Conservation (phyloP, 495 filamentous ascomycete species). For the Cairneyella variabilis region DNA sequence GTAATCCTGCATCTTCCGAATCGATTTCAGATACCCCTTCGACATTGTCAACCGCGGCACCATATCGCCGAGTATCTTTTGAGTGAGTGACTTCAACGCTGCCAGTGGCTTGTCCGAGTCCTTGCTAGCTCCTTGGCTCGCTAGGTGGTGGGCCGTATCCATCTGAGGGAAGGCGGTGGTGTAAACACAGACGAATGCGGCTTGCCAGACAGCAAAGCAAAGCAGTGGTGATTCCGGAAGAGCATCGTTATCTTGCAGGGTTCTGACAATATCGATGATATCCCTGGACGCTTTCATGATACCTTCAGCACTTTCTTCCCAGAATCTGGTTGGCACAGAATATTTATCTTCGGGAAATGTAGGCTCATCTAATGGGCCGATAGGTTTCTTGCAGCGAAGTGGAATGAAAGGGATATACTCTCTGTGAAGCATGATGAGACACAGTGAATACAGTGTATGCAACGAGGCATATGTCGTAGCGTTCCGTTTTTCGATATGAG, state of each 20-base stretch:
- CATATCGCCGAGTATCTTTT: slow-evolving; percentile 52
- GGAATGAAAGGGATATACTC: slow-evolving; percentile 83
- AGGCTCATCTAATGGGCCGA: slow-evolving; percentile 71
- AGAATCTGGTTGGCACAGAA: slow-evolving; percentile 56
- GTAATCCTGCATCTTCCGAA: slow-evolving; percentile 64
- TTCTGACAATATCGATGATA: slow-evolving; percentile 71
- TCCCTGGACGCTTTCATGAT: slow-evolving; percentile 69
- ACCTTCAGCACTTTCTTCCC: slow-evolving; percentile 69
- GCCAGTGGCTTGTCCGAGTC: slow-evolving; percentile 31
- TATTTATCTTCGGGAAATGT: slow-evolving; percentile 53
- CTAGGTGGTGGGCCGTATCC: slow-evolving; percentile 64
- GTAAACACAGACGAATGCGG: slow-evolving; percentile 69
- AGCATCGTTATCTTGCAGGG: slow-evolving; percentile 65
- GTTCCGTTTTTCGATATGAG: slow-evolving; percentile 71
- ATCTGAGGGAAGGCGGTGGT: slow-evolving; percentile 72
- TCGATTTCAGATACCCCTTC: slow-evolving; percentile 63
- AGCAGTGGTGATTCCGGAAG: slow-evolving; percentile 78
- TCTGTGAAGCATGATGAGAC: slow-evolving; percentile 73
- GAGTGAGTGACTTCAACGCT: slow-evolving; percentile 34
- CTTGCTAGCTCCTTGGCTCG: slow-evolving; percentile 24
- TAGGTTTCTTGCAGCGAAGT: slow-evolving; percentile 60
- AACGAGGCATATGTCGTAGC: slow-evolving; percentile 72
- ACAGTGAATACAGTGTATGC: slow-evolving; percentile 75
- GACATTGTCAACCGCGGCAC: slow-evolving; percentile 66
- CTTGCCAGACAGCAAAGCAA: slow-evolving; percentile 77